These are phyloP conservation scores for Dendrobium nobile DNA, from an alignment of 106 monocot genomes.

Conservation along the genomic window DNA sequence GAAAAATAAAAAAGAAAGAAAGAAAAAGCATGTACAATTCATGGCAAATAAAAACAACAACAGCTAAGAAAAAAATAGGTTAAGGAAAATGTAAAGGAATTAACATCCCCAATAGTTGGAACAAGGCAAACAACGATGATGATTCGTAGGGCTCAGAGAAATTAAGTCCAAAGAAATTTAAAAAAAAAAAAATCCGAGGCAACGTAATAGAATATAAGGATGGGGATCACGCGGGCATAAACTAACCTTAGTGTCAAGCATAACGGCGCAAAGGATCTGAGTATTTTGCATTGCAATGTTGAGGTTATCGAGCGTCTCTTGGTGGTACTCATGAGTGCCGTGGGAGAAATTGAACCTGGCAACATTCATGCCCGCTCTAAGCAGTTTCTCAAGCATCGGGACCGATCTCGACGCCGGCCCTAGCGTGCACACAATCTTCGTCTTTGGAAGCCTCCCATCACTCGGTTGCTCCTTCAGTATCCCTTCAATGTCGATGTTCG, in stretches of 20 bases:
- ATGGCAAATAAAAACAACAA: background rate
- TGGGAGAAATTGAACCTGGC: slow-evolving; percentile 72
- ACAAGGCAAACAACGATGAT: background rate
- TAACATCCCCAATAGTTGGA: background rate
- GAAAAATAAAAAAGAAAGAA: no score
- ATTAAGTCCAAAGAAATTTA: background rate
- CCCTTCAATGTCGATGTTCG: slow-evolving; percentile 55
- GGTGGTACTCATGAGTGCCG: slow-evolving; percentile 64
- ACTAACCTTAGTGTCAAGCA: slow-evolving; percentile 71
- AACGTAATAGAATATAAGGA: background rate
- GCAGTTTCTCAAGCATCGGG: slow-evolving; percentile 65
- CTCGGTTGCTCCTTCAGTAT: slow-evolving; percentile 44
- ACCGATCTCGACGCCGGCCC: slow-evolving; percentile 69
- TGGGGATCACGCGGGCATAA: background rate
- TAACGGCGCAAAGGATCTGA: slow-evolving; percentile 61
- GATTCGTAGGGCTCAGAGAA: background rate
- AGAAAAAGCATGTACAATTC: background rate
- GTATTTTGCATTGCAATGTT: slow-evolving; percentile 55
- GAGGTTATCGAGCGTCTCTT: slow-evolving; percentile 69
- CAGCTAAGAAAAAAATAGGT: background rate
- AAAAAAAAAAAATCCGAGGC: background rate
- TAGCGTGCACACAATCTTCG: slow-evolving; percentile 71
- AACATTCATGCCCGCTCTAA: slow-evolving; percentile 66
- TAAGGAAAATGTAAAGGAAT: background rate
- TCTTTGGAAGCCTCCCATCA: slow-evolving; percentile 49